Conservation (phyloP, 306 rosid species). For the Lathyrus tuberosus region DNA sequence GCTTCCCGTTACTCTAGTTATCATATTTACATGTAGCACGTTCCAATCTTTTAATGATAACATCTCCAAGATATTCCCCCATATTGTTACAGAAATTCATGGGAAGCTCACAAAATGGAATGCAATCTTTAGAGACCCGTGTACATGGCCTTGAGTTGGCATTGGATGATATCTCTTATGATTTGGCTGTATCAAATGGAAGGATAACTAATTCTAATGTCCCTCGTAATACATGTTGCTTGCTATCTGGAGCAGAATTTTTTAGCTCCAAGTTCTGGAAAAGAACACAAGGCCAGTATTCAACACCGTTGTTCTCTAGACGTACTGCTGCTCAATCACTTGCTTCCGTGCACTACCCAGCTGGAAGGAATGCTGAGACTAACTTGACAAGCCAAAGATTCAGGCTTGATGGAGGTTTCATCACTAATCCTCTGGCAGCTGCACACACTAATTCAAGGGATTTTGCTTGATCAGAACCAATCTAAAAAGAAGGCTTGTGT, state of each 20-base stretch:
- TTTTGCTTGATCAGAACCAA: too few relatives aligned
- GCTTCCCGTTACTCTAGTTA: constrained; percentile 1
- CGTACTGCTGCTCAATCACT: constrained; percentile 50
- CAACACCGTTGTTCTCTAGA: constrained; percentile 55
- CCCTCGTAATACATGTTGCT: constrained; percentile 61
- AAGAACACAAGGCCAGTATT: constrained; percentile 61
- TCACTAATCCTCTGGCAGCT: constrained; percentile 86
- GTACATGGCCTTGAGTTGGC: constrained; percentile 95
- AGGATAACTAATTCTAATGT: constrained; percentile 61
- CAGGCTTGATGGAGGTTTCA: constrained; percentile 69
- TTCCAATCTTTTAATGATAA: constrained; percentile 32
- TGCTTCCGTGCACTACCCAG: constrained; percentile 48
- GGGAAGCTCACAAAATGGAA: constrained; percentile 90
- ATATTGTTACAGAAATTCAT: constrained; percentile 71
- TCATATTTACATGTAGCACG: constrained; percentile 26
- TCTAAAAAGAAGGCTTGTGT: too few relatives aligned
- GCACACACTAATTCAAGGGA: constrained; percentile 53
- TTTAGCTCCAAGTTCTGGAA: constrained; percentile 86
- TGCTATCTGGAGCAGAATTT: constrained; percentile 80
- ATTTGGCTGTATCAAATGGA: constrained; percentile 86
- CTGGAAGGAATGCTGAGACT: constrained; percentile 49
- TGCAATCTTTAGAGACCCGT: constrained; percentile 92
- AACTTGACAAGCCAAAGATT: constrained; percentile 52
- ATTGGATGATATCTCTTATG: constrained; percentile 89
- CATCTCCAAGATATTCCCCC: constrained; percentile 29